phyloP scores from a whole-genome alignment of 768 basidiomycete genomes.

The Pleurotus platypus region DNA sequence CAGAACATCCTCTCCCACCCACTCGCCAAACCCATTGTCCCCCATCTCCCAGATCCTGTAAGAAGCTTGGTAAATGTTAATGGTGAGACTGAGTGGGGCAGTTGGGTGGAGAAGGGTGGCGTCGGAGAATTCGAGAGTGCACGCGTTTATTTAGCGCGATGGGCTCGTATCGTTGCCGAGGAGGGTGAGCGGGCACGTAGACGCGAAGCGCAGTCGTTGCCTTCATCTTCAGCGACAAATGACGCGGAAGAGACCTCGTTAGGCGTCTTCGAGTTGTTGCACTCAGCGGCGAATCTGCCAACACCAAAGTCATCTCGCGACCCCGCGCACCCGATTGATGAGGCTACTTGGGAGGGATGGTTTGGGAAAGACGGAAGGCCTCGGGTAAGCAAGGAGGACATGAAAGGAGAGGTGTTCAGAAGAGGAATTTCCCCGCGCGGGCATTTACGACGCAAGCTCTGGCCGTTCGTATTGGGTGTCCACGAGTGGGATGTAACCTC shows the following conservation, averaged over 20 bases:
- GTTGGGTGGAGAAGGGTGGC: conserved; percentile 89
- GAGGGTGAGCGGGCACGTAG: conserved; percentile 90
- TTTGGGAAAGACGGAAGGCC: conserved; percentile 72
- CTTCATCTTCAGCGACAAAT: conserved; percentile 46
- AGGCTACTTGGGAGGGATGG: conserved; percentile 73
- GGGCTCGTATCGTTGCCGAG: conserved; percentile 97
- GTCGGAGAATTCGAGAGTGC: conserved; percentile 97
- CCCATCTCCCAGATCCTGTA: conserved; percentile 94
- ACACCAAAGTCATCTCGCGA: conserved; percentile 81
- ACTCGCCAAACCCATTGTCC: conserved; percentile 91
- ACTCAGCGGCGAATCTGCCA: conserved; percentile 75
- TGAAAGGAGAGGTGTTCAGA: conserved; percentile 75
- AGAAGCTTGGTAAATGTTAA: conserved; percentile 84
- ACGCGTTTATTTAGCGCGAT: conserved; percentile 90
- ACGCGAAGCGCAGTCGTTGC: conserved; percentile 71
- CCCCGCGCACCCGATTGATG: conserved; percentile 73
- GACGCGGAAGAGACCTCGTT: conserved; percentile 63
- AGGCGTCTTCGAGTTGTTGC: conserved; percentile 85
- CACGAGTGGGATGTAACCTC: conserved; percentile 73
- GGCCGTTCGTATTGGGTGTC: conserved; percentile 90
- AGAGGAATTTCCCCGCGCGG: conserved; percentile 59
- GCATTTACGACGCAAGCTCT: conserved; percentile 65
- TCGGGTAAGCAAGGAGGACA: conserved; percentile 59
- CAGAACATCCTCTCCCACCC: conserved; percentile 95
- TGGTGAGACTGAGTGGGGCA: conserved; percentile 91